Conservation (phyloP, 371 early-diverging fungal genomes). For the Mortierella sp. region DNA sequence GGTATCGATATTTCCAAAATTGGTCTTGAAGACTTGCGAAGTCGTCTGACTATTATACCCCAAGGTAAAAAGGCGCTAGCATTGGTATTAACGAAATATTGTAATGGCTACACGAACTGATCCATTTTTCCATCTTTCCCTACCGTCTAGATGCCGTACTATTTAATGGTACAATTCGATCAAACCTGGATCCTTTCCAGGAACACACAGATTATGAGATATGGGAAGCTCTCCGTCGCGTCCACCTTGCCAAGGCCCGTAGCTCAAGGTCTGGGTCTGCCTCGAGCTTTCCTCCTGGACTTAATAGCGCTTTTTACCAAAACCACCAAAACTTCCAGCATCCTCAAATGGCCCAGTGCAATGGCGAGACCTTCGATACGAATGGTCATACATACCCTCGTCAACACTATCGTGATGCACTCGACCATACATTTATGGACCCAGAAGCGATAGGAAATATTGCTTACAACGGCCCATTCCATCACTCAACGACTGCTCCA, state of each 20-base stretch:
- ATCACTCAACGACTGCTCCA: conserved; percentile 4
- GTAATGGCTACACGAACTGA: neutral
- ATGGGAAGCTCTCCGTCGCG: conserved; percentile 72
- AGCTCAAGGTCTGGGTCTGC: conserved; percentile 33
- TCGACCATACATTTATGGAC: conserved; percentile 11
- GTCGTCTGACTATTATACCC: conserved; percentile 77
- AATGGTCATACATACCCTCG: conserved; percentile 23
- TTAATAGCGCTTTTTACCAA: conserved; percentile 11
- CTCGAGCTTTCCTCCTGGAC: conserved; percentile 17
- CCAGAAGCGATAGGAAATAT: neutral
- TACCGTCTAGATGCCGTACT: conserved; percentile 66
- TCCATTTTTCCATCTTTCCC: neutral
- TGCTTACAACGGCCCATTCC: conserved; percentile 31
- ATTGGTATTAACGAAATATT: neutral
- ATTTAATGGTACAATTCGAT: conserved; percentile 75
- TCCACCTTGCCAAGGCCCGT: conserved; percentile 59
- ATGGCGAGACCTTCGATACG: conserved; percentile 6
- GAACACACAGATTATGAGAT: conserved; percentile 71
- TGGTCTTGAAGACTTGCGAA: conserved; percentile 74
- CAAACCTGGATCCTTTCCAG: conserved; percentile 76
- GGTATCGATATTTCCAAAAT: conserved; percentile 76
- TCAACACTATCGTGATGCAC: conserved; percentile 17
- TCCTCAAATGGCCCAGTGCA: conserved; percentile 6
- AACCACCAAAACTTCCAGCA: conserved; percentile 22
- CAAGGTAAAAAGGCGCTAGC: conserved; percentile 61